phyloP scores from a whole-genome alignment of 176 grass and related monocot genomes.

The Poa annua region DNA sequence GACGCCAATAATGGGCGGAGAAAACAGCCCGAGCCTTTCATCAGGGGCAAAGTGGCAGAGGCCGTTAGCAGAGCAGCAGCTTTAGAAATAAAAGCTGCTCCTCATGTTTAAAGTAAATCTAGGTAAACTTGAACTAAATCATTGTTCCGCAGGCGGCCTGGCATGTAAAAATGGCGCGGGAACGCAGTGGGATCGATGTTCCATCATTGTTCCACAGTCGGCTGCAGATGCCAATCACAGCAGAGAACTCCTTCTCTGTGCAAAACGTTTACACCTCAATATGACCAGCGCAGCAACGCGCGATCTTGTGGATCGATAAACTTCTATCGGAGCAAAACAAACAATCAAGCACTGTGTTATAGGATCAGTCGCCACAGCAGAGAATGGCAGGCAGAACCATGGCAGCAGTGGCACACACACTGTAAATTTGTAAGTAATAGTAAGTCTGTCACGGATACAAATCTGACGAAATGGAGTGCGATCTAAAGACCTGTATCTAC shows the following conservation, averaged over 20 bases:
- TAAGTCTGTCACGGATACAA: neutral
- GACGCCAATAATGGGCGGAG: slow-evolving; percentile 49
- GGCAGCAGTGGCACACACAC: neutral
- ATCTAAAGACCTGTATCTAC: slow-evolving; percentile 39
- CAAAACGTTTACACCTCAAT: neutral
- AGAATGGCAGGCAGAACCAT: neutral
- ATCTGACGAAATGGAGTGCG: slow-evolving; percentile 29
- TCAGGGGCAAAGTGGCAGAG: slow-evolving; percentile 48
- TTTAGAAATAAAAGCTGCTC: slow-evolving; percentile 17
- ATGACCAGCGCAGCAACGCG: neutral
- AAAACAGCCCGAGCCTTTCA: slow-evolving; percentile 49
- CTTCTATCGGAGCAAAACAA: neutral
- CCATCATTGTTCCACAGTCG: slow-evolving; percentile 28
- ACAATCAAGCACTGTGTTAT: neutral
- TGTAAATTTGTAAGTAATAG: neutral
- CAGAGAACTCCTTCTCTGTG: neutral
- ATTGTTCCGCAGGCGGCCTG: slow-evolving; percentile 37
- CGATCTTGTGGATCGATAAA: neutral
- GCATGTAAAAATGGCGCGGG: neutral
- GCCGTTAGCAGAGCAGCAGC: slow-evolving; percentile 33
- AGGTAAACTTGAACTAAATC: slow-evolving; percentile 1
- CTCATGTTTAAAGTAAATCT: slow-evolving; percentile 33
- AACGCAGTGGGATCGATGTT: neutral
- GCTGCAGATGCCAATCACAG: neutral
- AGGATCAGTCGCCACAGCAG: neutral